Evolutionary conservation across 2,329 filamentous ascomycete genomes (phyloP).

Genomic region (Xylaria polymorpha): DNA sequence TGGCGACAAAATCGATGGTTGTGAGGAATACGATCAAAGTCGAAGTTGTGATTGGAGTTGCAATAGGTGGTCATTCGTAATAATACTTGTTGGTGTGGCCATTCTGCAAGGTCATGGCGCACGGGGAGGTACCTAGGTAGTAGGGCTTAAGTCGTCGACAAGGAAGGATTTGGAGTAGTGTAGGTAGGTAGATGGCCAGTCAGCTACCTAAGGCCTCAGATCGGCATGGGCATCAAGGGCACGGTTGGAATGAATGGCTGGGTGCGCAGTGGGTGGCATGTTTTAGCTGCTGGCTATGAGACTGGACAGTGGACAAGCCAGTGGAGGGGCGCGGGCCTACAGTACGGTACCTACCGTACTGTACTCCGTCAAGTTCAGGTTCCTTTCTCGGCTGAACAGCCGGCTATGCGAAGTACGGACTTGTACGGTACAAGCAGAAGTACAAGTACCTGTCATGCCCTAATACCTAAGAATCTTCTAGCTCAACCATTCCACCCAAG

Average conservation of each 20-base stretch:
- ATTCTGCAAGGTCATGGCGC: constrained; percentile 17
- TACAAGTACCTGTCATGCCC: too few relatives aligned
- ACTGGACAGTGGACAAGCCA: not conserved
- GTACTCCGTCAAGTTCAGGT: too few relatives aligned
- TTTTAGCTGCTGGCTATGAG: not conserved
- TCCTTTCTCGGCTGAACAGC: constrained; percentile 22
- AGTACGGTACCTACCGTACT: too few relatives aligned
- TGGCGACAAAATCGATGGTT: not conserved
- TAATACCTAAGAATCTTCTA: not conserved
- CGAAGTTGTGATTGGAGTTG: not conserved
- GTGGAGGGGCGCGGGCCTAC: not conserved
- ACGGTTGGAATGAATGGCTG: not conserved
- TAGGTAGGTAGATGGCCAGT: not conserved
- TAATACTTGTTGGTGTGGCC: constrained; percentile 19
- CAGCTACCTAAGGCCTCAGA: not conserved
- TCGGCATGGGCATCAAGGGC: not conserved
- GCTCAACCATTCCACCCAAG: not conserved
- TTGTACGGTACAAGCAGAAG: too few relatives aligned
- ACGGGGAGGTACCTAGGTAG: constrained; percentile 6
- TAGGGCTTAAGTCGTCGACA: constrained; percentile 6
- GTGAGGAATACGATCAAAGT: not conserved
- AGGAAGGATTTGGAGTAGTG: not conserved
- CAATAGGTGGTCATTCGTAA: not conserved
- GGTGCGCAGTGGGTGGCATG: not conserved
- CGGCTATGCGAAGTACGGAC: constrained; percentile 4